Base-by-base conservation (phyloP, 768 basidiomycete species). In the Boletus edulis region DNA sequence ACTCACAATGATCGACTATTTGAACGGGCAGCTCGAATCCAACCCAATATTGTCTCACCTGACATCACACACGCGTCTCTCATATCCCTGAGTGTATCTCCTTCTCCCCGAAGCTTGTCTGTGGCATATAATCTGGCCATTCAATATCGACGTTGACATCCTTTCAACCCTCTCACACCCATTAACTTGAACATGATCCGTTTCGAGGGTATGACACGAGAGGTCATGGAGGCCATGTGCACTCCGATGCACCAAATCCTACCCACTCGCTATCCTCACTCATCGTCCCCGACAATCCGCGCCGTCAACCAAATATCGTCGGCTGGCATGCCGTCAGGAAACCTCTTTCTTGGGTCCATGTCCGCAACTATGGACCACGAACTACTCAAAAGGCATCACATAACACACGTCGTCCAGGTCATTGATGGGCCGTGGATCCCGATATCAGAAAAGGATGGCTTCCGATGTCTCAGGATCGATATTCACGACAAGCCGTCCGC, bases 211-310 rank as follows among this genome's bases (percentile, higher is more conserved):
- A 74, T 90, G 57, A 78, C 87, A 13, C 81, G 83, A 29, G 88
- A 89, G 62, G 86, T 90, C 46, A 83, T 87, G 79, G 85, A 89
- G 68, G 85, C 89, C 8, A 88, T 91, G 84, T 89, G 87, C 74
- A 91, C 88, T 0, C 89, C 89, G 0, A 89, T 91, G 89, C 88
- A 91, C 72, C 79, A 80, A 59, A 81, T 91, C 64, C 75, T 89
- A 13, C 77, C 74, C 10, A 51, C 80, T 32, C 71, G 49, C n/a
- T 58, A 69, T 47, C 62, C 65, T 8, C 45, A 49, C 18, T 38
- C 57, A 4, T 46, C 63, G 5, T 58, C 69, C 3, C 64, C 56
- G 14, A 39, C 62, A 5, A 60, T 65, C 40, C 54, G 59, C 9
- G 57, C 64, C 12, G 62, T 63, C 24, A 42, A 46, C 32, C 51